Evolutionary conservation across 805 yeast species (phyloP).

Genomic region (Myxozyma sirexii): DNA sequence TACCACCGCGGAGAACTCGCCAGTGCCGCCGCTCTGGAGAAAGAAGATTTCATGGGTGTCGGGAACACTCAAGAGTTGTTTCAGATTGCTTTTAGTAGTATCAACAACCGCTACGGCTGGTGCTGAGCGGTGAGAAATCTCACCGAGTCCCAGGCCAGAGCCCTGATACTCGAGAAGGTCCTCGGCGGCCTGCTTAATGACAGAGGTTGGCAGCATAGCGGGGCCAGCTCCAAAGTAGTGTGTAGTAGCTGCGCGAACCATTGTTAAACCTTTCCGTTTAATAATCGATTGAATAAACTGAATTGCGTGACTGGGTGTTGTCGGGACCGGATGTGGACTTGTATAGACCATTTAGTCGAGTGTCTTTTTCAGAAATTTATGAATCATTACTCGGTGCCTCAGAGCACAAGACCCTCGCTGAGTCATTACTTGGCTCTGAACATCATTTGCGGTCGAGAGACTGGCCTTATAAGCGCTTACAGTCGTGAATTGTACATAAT

Average conservation of each 20-base stretch:
- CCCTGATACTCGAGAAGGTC: constrained; percentile 75
- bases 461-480: too few species aligned
- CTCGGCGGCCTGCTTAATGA: constrained; percentile 81
- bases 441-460: too few species aligned
- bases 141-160: constrained; percentile 87
- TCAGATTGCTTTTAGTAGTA: constrained; percentile 69
- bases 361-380: not conserved
- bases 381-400: not conserved
- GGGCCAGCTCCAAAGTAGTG: constrained; percentile 98
- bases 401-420: not conserved
- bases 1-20: constrained; percentile 87
- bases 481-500: too few species aligned
- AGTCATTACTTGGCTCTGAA: not conserved
- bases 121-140: constrained; percentile 90
- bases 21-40: constrained; percentile 97
- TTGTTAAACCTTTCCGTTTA: not conserved
- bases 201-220: constrained; percentile 82
- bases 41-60: constrained; percentile 93
- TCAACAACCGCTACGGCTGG: constrained; percentile 79
- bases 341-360: too few species aligned
- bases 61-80: constrained; percentile 70
- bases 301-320: not conserved
- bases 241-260: constrained; percentile 12
- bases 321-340: too few species aligned
- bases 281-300: not conserved